Evolutionary conservation across 768 basidiomycete genomes (phyloP), one percentile per base, ranked within the genome.

Genomic region (Daedaleopsis sinensis): DNA sequence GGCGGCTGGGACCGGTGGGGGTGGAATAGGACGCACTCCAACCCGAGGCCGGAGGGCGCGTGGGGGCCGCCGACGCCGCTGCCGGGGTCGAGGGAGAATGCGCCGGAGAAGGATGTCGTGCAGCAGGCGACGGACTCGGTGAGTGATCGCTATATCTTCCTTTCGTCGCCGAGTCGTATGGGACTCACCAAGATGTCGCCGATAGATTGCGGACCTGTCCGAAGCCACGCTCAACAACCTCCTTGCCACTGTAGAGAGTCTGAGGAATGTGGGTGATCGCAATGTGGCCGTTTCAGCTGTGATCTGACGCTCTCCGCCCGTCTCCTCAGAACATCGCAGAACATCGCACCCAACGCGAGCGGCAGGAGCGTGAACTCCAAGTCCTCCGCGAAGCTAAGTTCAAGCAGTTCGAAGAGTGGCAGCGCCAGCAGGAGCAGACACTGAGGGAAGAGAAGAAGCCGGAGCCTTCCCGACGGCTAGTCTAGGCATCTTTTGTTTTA

Each of bases 181-280:
- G 19, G 21, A 5, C 24, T 49, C 16, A 59, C 52, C n/a, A 47
- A 38, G 49, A 65, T n/a, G 24, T 58, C 5, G 11, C 19, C 19
- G 24, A 24, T 60, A 88, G 89, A 81, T 87, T 75, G 74, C 76
- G 9, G 87, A 89, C 53, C 69, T 90, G 59, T 89, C 89, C 2
- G 90, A 91, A 70, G 79, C 81, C 16, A 86, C 88, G 0, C 80
- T 91, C 18, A 88, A 89, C 48, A 79, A 81, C 21, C 79, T 90
- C 46, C 71, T 89, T 53, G 70, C 72, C 23, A 83, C 80, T 0
- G 80, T 88, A 50, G 83, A 89, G 67, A 74, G 79, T 36, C 74
- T 91, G 57, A 90, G 87, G 74, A 74, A 75, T 16, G 88, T 89
- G 62, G 62, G 86, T 79, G 18, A 2, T 23, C n/a, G 13, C 51